A percentile compares a stretch with the other conserved stretches of the same genome.
These are phyloP conservation scores for Ophiocordyceps sinensis DNA, from an alignment of 2,329 filamentous ascomycete genomes.

Conservation along the genomic window DNA sequence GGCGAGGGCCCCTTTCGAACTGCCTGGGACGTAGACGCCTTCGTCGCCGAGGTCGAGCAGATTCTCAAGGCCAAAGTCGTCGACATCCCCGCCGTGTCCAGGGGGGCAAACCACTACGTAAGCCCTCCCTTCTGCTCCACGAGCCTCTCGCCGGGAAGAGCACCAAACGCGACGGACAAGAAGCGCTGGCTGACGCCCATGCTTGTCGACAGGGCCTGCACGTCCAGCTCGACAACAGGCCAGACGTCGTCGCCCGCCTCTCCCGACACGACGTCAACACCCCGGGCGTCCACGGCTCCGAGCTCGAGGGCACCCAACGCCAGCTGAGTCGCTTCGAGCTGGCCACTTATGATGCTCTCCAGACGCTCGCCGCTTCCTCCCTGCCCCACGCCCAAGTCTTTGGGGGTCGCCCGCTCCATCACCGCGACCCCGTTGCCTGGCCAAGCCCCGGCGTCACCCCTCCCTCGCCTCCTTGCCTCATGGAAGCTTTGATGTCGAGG, in stretches of 20 bases:
- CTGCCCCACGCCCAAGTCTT: background rate
- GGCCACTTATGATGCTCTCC: constrained; percentile 2
- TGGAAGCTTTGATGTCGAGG: no score
- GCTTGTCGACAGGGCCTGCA: constrained; percentile 1
- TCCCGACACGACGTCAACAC: constrained; percentile 4
- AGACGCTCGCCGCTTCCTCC: background rate
- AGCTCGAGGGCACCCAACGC: background rate
- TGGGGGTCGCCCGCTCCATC: constrained; percentile 2
- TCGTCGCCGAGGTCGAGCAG: constrained; percentile 13
- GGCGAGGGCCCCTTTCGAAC: constrained; percentile 11
- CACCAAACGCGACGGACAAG: no score
- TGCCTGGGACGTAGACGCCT: constrained; percentile 10
- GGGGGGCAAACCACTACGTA: constrained; percentile 14
- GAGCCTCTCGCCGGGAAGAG: background rate
- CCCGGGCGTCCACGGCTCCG: background rate
- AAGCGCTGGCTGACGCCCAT: background rate
- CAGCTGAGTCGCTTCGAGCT: constrained; percentile 4
- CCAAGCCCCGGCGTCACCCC: background rate
- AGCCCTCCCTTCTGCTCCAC: background rate
- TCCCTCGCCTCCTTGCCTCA: background rate
- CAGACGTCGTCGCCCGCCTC: constrained; percentile 3
- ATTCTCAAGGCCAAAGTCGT: constrained; percentile 7
- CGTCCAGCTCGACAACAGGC: background rate
- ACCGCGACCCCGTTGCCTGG: constrained; percentile 1
- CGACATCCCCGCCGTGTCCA: constrained; percentile 10